Conservation (phyloP, 2,329 filamentous ascomycete species). For the Rutstroemia sp. region DNA sequence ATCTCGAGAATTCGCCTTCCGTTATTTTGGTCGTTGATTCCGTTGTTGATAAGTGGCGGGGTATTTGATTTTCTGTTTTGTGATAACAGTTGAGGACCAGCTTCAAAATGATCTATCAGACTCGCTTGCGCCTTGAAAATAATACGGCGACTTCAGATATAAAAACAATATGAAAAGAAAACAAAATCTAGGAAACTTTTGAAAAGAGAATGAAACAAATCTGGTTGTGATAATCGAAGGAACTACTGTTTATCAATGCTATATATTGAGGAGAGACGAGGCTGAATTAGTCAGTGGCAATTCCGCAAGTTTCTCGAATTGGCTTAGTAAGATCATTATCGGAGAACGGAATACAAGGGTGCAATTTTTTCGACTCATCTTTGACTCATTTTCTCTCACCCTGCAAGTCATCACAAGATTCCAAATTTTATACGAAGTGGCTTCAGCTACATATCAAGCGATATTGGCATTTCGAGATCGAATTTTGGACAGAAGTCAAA, state of each 20-base stretch:
- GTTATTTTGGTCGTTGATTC: not conserved
- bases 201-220: not conserved
- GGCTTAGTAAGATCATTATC: not conserved
- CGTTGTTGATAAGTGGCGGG: conserved; percentile 8
- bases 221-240: not conserved
- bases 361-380: not conserved
- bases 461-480: too few relatives aligned
- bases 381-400: not conserved
- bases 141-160: conserved; percentile 28
- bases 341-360: not conserved
- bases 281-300: not conserved
- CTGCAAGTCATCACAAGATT: not conserved
- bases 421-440: not conserved
- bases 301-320: not conserved
- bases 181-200: not conserved
- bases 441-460: too few relatives aligned
- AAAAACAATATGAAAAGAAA: conserved; percentile 13
- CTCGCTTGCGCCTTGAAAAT: conserved; percentile 25
- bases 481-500: too few relatives aligned
- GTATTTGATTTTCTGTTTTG: conserved; percentile 6
- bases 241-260: not conserved
- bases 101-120: too few relatives aligned
- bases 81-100: too few relatives aligned
- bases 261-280: not conserved
- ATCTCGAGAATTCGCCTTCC: conserved; percentile 1